Conservation (phyloP, 768 basidiomycete genomes). For the Gelatoporia subvermispora region DNA sequence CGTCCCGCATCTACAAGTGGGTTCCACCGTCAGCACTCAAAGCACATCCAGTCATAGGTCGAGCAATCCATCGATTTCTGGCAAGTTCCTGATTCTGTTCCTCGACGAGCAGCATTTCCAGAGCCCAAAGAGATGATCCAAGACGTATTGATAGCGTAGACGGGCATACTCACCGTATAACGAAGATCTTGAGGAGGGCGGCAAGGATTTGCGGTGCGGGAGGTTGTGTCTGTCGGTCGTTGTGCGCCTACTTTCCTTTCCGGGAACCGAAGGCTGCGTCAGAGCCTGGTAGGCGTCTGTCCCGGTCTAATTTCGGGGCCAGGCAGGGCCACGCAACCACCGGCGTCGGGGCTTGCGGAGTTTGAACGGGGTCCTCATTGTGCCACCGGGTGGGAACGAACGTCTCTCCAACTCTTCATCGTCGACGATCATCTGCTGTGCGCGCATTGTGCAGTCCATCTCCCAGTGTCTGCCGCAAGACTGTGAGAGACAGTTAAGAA, state of each 20-base stretch:
- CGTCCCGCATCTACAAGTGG: constrained; percentile 76
- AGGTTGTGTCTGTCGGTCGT: constrained; percentile 3
- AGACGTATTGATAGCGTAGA: neutral
- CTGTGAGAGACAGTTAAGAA: constrained; percentile 24
- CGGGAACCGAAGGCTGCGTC: constrained; percentile 11
- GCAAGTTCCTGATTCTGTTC: neutral
- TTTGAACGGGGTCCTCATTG: constrained; percentile 20
- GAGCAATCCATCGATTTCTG: constrained; percentile 35
- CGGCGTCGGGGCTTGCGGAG: constrained; percentile 29
- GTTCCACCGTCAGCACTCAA: constrained; percentile 16
- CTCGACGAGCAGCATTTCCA: constrained; percentile 2
- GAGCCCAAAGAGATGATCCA: neutral
- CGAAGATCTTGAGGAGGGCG: constrained; percentile 27
- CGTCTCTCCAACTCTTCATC: constrained; percentile 32
- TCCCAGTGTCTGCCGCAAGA: constrained; percentile 12
- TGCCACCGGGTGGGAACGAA: constrained; percentile 11
- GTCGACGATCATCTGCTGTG: constrained; percentile 41
- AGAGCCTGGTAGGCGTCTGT: constrained; percentile 9
- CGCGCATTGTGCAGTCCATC: constrained; percentile 11
- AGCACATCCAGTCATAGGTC: constrained; percentile 26
- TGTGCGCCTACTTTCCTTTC: constrained; percentile 11
- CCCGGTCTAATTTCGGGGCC: neutral
- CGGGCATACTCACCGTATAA: constrained; percentile 24
- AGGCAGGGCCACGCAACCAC: neutral
- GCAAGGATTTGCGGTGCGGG: constrained; percentile 14